Evolutionary conservation across 2,329 filamentous ascomycete species (phyloP), one percentile per base, ranked within the genome.

Genomic region (Penicillium sp.): DNA sequence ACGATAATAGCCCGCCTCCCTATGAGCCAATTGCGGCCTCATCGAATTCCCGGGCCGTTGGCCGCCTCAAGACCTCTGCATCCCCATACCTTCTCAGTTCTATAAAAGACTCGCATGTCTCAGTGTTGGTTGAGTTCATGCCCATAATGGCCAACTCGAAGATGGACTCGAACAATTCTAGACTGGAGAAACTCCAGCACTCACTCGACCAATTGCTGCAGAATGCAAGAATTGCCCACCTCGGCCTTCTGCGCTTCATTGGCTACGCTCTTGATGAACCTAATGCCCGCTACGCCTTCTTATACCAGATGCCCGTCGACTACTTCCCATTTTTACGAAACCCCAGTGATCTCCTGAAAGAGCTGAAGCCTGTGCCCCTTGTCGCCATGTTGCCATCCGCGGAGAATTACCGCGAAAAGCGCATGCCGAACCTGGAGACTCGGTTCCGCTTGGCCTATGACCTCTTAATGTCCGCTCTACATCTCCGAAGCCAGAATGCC

Each of bases 401-500:
- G 14, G 74, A 74, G 33, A 72, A 78, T 33, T 74, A 75, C 45
- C 70, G 62, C 16, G 63, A 65, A 42, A 65, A 65, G 46, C 56
- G 74, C 23, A 71, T 79, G 14, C 82, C 82, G n/a, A 80, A 83
- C 44, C 75, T 87, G 2, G 85, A 88, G 68, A 82, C 83, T 62
- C 79, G 85, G 28, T 87, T 87, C 59, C 79, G 82, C 29, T 73
- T 88, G 29, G 85, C 84, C 4, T 80, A 85, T 55, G 83, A 84
- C 43, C 74, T 87, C 18, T 76, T 81, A 19, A 76, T 83, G 56
- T 82, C 83, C 2, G 76, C 85, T 21, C 76, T 82, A 56, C 81
- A 83, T 52, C 69, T 87, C 28, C 79, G 86, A 68, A 79, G 77
- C 34, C 79, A 82, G 55, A 79, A 81, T 36, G 71, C 83, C 16